phyloP scores from a whole-genome alignment of 2,329 filamentous ascomycete species.

The Pseudocercospora macadamiae region DNA sequence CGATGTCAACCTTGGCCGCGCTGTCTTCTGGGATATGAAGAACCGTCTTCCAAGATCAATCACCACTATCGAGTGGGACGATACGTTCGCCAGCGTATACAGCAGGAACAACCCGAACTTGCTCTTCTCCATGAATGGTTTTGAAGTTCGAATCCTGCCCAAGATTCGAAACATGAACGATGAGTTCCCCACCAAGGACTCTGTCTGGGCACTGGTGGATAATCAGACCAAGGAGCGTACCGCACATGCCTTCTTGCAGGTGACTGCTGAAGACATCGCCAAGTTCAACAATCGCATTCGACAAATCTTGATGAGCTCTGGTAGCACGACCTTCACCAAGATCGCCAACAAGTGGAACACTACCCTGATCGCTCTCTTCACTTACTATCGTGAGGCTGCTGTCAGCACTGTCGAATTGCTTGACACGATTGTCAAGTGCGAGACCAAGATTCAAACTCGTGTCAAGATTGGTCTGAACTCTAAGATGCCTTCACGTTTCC shows the following conservation, averaged over 20 bases:
- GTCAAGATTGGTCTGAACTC: slow-evolving; percentile 99
- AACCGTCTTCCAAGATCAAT: slow-evolving; percentile 92
- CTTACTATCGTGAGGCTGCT: slow-evolving; percentile 96
- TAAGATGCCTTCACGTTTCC: slow-evolving; percentile 99
- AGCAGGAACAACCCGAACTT: slow-evolving; percentile 97
- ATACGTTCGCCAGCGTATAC: slow-evolving; percentile 97
- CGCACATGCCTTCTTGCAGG: slow-evolving; percentile 94
- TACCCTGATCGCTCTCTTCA: slow-evolving; percentile 93
- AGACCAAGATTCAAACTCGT: slow-evolving; percentile 98
- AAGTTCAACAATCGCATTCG: slow-evolving; percentile 99
- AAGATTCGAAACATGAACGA: slow-evolving; percentile 95
- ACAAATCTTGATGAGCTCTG: slow-evolving; percentile 98
- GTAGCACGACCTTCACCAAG: slow-evolving; percentile 99
- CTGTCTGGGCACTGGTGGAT: slow-evolving; percentile 95
- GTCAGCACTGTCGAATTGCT: slow-evolving; percentile 92
- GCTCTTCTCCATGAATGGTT: slow-evolving; percentile 96
- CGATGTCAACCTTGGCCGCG: slow-evolving; percentile 94
- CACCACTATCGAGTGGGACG: slow-evolving; percentile 98
- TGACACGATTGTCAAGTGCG: slow-evolving; percentile 98
- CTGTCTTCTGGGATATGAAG: slow-evolving; percentile 99
- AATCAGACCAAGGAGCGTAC: slow-evolving; percentile 97
- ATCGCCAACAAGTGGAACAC: slow-evolving; percentile 99
- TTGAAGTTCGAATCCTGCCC: slow-evolving; percentile 93
- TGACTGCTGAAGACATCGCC: slow-evolving; percentile 95
- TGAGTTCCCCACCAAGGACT: slow-evolving; percentile 96